phyloP scores from a whole-genome alignment of 768 basidiomycete genomes.

The Suillus luteus region DNA sequence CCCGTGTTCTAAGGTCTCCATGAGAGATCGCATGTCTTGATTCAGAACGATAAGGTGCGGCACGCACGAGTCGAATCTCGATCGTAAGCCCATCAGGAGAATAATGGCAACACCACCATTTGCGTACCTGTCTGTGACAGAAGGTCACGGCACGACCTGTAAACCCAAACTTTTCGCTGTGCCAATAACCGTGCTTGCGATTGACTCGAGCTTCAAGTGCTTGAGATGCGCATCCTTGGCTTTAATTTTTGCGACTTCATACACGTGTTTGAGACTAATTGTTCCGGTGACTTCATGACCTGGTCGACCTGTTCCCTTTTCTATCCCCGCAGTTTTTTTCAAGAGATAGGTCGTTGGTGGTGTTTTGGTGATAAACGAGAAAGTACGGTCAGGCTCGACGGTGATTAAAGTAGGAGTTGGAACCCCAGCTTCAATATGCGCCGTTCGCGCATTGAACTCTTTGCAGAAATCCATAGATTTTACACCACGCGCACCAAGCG shows the following conservation, averaged over 20 bases:
- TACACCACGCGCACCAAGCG: constrained; percentile 95
- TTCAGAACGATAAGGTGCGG: constrained; percentile 30
- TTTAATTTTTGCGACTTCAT: constrained; percentile 99
- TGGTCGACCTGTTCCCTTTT: constrained; percentile 85
- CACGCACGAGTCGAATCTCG: constrained; percentile 21
- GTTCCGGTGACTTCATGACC: constrained; percentile 79
- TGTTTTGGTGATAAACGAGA: constrained; percentile 90
- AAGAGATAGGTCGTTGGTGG: constrained; percentile 90
- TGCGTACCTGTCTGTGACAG: constrained; percentile 28
- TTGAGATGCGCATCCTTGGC: constrained; percentile 85
- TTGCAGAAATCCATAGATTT: constrained; percentile 99
- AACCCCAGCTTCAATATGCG: constrained; percentile 79
- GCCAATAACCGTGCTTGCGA: constrained; percentile 86
- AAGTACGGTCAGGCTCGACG: constrained; percentile 92
- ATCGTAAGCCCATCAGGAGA: constrained; percentile 12
- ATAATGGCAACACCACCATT: constrained; percentile 2
- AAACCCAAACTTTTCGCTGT: constrained; percentile 89
- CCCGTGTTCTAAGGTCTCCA: constrained; percentile 12
- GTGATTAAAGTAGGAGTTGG: constrained; percentile 93
- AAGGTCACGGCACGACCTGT: constrained; percentile 78
- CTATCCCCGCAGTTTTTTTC: constrained; percentile 87
- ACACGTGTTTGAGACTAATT: constrained; percentile 94
- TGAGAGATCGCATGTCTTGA: constrained; percentile 15
- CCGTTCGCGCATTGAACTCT: constrained; percentile 98
- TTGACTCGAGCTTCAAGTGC: constrained; percentile 82